Base-by-base conservation (phyloP, 106 monocot species). In the Allium sativum region DNA sequence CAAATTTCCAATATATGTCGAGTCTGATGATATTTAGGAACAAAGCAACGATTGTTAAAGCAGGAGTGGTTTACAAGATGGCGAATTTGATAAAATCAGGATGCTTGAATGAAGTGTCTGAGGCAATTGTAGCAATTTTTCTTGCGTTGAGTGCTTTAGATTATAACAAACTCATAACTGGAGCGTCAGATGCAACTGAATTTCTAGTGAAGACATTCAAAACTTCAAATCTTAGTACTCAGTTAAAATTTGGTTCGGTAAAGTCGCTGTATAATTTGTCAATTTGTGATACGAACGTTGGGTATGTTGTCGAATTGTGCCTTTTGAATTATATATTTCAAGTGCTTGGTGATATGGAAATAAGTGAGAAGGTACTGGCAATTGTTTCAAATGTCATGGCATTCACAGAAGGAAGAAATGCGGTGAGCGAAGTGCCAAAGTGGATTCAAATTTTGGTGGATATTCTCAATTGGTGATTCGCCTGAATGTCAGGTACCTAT, bases 221-320 rank as follows among this genome's bases (percentile, higher is more conserved):
- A 12, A 61, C 44, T 45, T 43, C 45, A 17, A 65, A 14, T 40
- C 42, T 61, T 46, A 18, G 10, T 54, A 18, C 20, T 45, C 64
- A 55, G 19, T 10, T 71, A 20, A 52, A 66, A 58, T 52, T 74
- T 9, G 95, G 90, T 72, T 72, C 95, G 10, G 74, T 95, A 43
- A 73, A 86, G 7, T 86, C 90, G 1, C 71, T 95, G 40, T 77
- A 77, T 55, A 95, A 95, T 66, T 87, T 95, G 58, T 90, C 95
- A 22, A 72, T 84, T 8, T 59, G 74, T 15, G 45, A 78, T 2
- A 14, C 66, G 9, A 95, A 86, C 66, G 50, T 66, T 19, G 42
- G 73, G 9, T 44, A 21, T 22, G 72, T 93, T 18, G 48, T 81
- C 9, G 81, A 73, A n/a, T 18, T 82, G 31, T 78, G 69, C 6